Base-by-base conservation (phyloP, 805 yeast species). In the Candida oleophila region DNA sequence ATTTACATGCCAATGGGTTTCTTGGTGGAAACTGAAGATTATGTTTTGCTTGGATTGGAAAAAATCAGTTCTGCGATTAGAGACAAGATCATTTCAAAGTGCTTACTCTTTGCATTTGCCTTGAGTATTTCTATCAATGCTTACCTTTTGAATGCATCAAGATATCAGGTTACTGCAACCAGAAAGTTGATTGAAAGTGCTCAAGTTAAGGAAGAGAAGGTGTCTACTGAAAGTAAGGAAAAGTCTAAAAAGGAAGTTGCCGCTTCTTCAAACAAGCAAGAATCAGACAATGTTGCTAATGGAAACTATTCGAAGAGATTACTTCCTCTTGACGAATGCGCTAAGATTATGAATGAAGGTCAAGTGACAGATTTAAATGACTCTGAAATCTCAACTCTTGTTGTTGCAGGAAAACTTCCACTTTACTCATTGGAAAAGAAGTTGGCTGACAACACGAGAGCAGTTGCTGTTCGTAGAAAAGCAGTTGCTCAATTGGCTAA, bases 401-500 rank as follows among this genome's bases (percentile, higher is more conserved):
- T 85, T 32, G 74, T 81, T 9, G 68, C 77, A 3, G 95, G 96
- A 32, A 87, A 87, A 60, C 70, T 94, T 51, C 98, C 99, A 32
- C 71, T 94, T 46, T 94, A 94, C 64, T 96, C 98, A 0, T 77
- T 94, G 52, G 99, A 94, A 65, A 94, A 92, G 66, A 92, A 89
- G 68, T 78, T 94, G 49, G 87, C 77, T 22, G 94, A 94, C 62
- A 89, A 85, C 49, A 81, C 91, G 7, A 83, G 99, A 57, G 99
- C 99, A 3, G 99, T 94, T 54, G 77, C 78, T 38, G 85, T 94
- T 46, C 91, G 99, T 70, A 87, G 99, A 70, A 82, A 81, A 46
- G 91, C 96, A n/a, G 86, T 94, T 57, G 88, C 97, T 16, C 78
- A 81, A 43, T 67, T 89, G 44, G 89, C 96, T 4, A 78, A 83